Evolutionary conservation across 202 grass and related monocot species (phyloP), one percentile per base, ranked within the genome.

Genomic region (Tripidium arundinaceum): DNA sequence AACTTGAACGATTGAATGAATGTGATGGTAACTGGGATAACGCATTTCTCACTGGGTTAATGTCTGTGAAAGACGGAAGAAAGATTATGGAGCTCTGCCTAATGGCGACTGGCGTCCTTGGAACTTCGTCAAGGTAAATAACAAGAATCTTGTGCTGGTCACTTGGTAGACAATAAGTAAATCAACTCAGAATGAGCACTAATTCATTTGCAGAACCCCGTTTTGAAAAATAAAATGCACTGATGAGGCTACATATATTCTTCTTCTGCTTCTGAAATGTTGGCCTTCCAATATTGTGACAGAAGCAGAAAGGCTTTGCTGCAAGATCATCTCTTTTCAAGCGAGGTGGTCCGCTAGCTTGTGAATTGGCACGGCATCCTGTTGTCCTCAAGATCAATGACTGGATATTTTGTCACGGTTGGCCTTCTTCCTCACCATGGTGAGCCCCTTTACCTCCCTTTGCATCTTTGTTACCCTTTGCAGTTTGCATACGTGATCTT

Each of bases 391-490:
- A 83, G 57, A 67, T 99, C 42, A 90, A 99, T 85, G 90, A 96
- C 29, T 96, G 90, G 96, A 79, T 96, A 33, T 99, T 99, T 81
- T 99, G 96, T 76, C 96, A 99, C 85, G 96, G 96, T 58, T n/a
- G 96, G 90, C 40, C 96, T 99, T 84, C 90, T 93, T 70, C 96
- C 96, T 54, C 96, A 95, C 93, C 92, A 99, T 86, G 90, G 92
- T 99, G 66, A 85, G 71, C 26, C 31, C 21, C 65, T 78, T 74
- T 2, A 14, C 22, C 50, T 72, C 31, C 7, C 70, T 27, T 15
- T 54, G 46, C 39, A 9, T 40, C 45, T 27, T 3, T 38, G 46
- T 47, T 49, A 24, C 10, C 2, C 34, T 66, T 47, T 4, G 15
- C 33, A 41, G 19, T 54, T 75, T 75, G 10, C 47, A 57, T 13